These are phyloP conservation scores for Rhizoctonia solani DNA, from an alignment of 1,284 basidiomycete species.

Conservation along the genomic window DNA sequence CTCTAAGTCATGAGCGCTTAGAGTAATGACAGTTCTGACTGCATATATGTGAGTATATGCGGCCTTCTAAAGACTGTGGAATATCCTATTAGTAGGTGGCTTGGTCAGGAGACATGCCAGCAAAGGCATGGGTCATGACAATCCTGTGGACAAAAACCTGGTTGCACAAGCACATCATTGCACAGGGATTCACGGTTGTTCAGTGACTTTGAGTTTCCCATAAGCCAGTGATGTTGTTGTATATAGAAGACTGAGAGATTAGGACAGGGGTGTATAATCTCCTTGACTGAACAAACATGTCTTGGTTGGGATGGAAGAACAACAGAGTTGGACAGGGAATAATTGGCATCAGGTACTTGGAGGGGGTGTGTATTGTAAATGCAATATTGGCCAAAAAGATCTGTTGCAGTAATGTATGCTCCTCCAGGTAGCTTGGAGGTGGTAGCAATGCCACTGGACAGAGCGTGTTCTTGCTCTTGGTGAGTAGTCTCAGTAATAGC, in stretches of 20 bases:
- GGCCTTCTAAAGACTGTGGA: no score
- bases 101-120: no score
- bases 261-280: conserved; percentile 2
- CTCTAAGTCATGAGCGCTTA: no score
- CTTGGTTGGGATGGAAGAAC: neutral
- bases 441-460: no score
- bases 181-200: neutral
- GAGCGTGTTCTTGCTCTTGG: no score
- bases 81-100: no score
- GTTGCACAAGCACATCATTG: neutral
- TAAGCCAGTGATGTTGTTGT: conserved; percentile 4
- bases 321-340: neutral
- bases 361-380: neutral
- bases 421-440: no score
- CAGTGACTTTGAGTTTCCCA: neutral
- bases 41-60: no score
- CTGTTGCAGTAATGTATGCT: neutral
- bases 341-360: neutral
- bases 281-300: neutral
- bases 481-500: no score
- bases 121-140: no score
- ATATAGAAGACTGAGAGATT: conserved; percentile 11
- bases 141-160: neutral
- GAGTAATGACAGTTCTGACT: no score
- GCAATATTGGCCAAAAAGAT: conserved; percentile 19